A percentile compares a stretch with the other conserved stretches of the same genome.
These are phyloP conservation scores for Solanum virginianum DNA, from an alignment of 257 asterid genomes.

Conservation along the genomic window DNA sequence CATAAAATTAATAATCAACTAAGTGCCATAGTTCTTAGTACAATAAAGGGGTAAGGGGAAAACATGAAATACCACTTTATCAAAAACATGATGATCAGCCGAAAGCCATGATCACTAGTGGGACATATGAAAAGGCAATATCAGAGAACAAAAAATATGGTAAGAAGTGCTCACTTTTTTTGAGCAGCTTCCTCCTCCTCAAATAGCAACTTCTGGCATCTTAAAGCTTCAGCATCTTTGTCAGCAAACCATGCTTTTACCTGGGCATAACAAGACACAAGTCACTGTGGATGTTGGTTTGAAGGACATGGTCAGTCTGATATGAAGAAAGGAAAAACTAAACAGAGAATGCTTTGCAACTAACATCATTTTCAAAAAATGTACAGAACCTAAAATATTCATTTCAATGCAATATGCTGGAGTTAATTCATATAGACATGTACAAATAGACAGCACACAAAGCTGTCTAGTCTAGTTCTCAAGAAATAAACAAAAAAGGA, in stretches of 20 bases:
- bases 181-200: constrained; percentile 97
- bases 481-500: not conserved
- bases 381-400: not conserved
- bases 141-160: not conserved
- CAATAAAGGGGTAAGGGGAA: not conserved
- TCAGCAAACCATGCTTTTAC: constrained; percentile 87
- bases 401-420: not conserved
- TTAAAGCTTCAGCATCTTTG: constrained; percentile 94
- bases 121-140: not conserved
- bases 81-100: not conserved
- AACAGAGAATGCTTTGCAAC: not conserved
- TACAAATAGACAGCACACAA: not conserved
- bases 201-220: constrained; percentile 87
- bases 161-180: constrained; percentile 36
- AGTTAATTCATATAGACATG: not conserved
- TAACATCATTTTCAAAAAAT: not conserved
- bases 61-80: not conserved
- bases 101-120: not conserved
- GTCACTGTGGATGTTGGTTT: not conserved
- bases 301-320: not conserved
- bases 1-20: not conserved
- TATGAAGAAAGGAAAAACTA: not conserved
- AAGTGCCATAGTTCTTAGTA: not conserved
- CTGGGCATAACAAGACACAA: constrained; percentile 30
- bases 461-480: not conserved